phyloP scores from a whole-genome alignment of 257 asterid species.

The Lavandula angustifolia region DNA sequence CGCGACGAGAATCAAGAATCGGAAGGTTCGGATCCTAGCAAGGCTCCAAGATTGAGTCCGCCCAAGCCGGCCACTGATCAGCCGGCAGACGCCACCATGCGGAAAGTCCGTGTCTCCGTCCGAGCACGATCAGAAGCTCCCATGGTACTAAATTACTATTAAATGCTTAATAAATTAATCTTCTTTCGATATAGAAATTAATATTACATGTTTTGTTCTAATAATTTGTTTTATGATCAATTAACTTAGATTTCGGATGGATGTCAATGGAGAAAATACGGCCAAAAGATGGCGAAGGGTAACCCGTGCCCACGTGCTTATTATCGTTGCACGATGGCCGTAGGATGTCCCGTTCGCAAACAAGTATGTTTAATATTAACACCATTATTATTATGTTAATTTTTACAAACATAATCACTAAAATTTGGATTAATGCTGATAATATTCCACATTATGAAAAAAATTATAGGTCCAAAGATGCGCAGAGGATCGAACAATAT shows the following conservation, averaged over 20 bases:
- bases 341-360: slow-evolving; percentile 91
- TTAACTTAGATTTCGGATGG: slow-evolving; percentile 81
- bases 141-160: slow-evolving; percentile 40
- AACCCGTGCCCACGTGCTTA: slow-evolving; percentile 96
- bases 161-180: neutral
- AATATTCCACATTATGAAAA: too few relatives aligned
- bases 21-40: slow-evolving; percentile 60
- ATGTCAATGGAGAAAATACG: slow-evolving; percentile 97
- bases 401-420: too few relatives aligned
- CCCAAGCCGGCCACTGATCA: slow-evolving; percentile 46
- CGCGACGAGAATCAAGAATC: slow-evolving; percentile 78
- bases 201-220: neutral
- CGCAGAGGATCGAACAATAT: slow-evolving; percentile 69
- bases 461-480: slow-evolving; percentile 80
- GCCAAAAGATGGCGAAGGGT: slow-evolving; percentile 96
- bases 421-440: too few relatives aligned
- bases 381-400: too few relatives aligned
- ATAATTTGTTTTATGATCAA: neutral
- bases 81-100: slow-evolving; percentile 71
- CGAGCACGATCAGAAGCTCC: slow-evolving; percentile 98
- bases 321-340: slow-evolving; percentile 92
- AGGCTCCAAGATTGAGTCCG: slow-evolving; percentile 45
- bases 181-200: neutral
- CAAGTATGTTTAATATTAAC: slow-evolving; percentile 45
- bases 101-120: slow-evolving; percentile 92